Base-by-base conservation (phyloP, 768 basidiomycete species). In the Mrakia gelida region DNA sequence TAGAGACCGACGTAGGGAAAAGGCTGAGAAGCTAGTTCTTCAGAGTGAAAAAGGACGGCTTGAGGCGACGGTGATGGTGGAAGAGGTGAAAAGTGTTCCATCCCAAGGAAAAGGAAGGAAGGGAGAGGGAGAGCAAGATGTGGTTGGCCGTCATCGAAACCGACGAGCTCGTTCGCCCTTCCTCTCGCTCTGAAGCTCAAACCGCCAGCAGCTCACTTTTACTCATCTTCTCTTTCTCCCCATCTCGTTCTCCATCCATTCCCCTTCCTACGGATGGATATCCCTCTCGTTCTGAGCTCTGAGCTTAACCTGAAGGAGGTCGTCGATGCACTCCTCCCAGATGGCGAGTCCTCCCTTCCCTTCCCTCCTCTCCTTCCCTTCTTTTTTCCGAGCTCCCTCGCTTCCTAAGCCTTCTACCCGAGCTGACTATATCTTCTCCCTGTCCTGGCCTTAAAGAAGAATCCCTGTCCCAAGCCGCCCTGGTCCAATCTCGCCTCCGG, bases 241-340 rank as follows among this genome's bases (percentile, higher is more conserved):
- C 18, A 21, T 38, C 67, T 70, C 41, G 32, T 9, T 21, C 70
- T 28, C 5, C 23, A 11, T 45, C 34, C 4, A 43, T n/a, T n/a
- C 23, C 65, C 0, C n/a, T 28, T 30, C 3, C 26, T 16, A 38
- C 3, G 41, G 38, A 72, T 70, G 76, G 32, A 21, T 45, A 3
- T 8, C 6, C 11, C 49, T 67, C 72, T 76, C 21, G 79, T 77
- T 13, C n/a, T 65, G 52, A 54, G 62, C 16, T 71, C 49, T 7
- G 73, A 75, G 21, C 81, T 81, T 59, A 78, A 77, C 78, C 75
- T 80, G 16, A 67, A 81, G 32, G 74, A 80, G 30, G 84, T 81
- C 21, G 85, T 90, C 45, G 92, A 94, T 80, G 87, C 87, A 43
- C 88, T 91, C 80, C 93, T 95, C 81, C 93, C 93, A 1, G 88